Percentiles rank a stretch among this genome's conserved stretches.
phyloP scores from a whole-genome alignment of 306 rosid species.

The Vigna reflexopilosa region DNA sequence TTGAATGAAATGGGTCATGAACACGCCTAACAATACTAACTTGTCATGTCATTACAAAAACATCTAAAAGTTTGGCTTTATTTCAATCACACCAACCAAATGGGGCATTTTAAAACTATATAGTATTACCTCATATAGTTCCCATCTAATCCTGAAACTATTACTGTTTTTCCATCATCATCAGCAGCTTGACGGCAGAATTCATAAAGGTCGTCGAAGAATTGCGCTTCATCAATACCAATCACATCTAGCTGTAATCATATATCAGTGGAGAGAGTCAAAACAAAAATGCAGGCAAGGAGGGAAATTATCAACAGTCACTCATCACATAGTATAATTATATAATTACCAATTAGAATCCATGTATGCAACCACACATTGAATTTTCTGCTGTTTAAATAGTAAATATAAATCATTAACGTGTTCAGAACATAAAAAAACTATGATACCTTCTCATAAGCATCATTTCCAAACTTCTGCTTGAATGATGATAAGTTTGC shows the following conservation, averaged over 20 bases:
- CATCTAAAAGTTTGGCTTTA: not conserved
- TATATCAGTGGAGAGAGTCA: conserved; percentile 40
- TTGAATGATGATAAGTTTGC: conserved; percentile 73
- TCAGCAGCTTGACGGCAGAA: conserved; percentile 90
- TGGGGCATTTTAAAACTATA: not conserved
- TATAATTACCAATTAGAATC: not conserved
- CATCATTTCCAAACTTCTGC: conserved; percentile 71
- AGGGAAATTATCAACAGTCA: conserved; percentile 5
- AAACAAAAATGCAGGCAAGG: conserved; percentile 27
- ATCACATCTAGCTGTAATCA: conserved; percentile 82
- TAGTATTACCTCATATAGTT: conserved; percentile 74
- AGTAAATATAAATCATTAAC: conserved; percentile 18
- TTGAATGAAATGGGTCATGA: not conserved
- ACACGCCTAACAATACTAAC: not conserved
- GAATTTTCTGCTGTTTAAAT: conserved; percentile 12
- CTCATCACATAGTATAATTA: conserved; percentile 4
- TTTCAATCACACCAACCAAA: conserved; percentile 24
- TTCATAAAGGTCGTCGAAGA: conserved; percentile 90
- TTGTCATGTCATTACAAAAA: conserved; percentile 15
- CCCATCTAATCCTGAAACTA: conserved; percentile 92
- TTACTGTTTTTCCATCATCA: conserved; percentile 80
- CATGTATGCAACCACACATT: conserved; percentile 1
- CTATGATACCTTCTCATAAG: conserved; percentile 69
- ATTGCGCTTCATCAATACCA: conserved; percentile 97
- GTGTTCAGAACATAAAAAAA: conserved; percentile 30